Evolutionary conservation across 2,329 filamentous ascomycete genomes (phyloP), one percentile per base, ranked within the genome.

Genomic region (Zopfia rhizophila): DNA sequence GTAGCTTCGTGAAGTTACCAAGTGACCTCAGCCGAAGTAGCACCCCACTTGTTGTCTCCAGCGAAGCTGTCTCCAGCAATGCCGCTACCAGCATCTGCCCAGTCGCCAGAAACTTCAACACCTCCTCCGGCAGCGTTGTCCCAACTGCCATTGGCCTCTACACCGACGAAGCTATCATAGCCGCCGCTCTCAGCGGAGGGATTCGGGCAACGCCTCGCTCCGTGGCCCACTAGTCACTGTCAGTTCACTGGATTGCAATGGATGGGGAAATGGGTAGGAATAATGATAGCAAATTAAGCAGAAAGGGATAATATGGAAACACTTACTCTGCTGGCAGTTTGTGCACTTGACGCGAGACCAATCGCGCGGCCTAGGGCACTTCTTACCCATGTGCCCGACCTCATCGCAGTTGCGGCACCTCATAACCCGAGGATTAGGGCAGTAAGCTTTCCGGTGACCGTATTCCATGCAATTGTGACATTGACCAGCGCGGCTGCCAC

Each of bases 341-440:
- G 64, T 70, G 70, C 84, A 87, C 65, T 83, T 80, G 47, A 85
- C 75, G 6, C 81, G 77, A n/a, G 75, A 70, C 78, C 78, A 79
- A 58, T 84, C 80, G 28, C 72, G 75, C 3, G 84, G 84, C 68
- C 83, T 76, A 0, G 37, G 25, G 55, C 84, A 84, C 3, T 83
- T 79, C 13, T 73, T 75, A 51, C 75, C 68, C 30, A 77, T 74
- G 51, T 89, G 85, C 4, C 84, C 86, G 39, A 84, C 81, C 28
- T 81, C 68, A 14, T 84, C 84, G 55, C 86, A 89, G 70, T 88
- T 89, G 60, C 78, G 73, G 68, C 80, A 82, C 55, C 66, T 69
- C n/a, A 68, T 56, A 12, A 66, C 59, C 1, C 53, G 55, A 5
- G 8, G 8, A 8, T 35, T 7, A 11, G 40, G 40, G 16, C 40